Evolutionary conservation across 352 stramenopile genomes (phyloP), one percentile per base, ranked within the genome.

Genomic region (Aphanomyces cochlioides): DNA sequence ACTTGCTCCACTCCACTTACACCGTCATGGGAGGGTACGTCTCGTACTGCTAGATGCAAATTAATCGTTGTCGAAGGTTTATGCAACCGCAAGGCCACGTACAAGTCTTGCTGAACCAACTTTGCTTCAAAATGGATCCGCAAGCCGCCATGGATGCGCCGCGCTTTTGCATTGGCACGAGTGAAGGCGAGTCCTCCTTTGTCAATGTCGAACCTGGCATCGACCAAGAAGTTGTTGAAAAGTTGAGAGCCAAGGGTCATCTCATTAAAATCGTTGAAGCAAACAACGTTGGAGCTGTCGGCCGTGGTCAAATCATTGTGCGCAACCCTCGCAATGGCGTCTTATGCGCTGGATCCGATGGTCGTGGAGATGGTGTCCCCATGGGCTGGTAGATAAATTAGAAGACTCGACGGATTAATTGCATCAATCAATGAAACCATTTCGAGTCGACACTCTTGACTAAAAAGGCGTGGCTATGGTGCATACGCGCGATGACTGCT

Each of bases 61-160:
- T 17, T 43, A 28, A 28, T 28, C 28, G 28, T 28, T 28, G 0
- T 28, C 28, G 90, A 41, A 87, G 85, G 47, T 98, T 98, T 77
- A 98, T 98, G 95, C 96, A 99, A 79, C 96, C 96, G 1, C 96
- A 98, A 75, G 96, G 96, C 39, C 96, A 99, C 78, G 79, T 99
- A 15, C 95, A 98, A 76, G 75, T 98, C 47, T 82, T 98, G 21
- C 90, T 93, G 50, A 90, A 96, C 73, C 81, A 98, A 74, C 73
- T 98, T 19, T 58, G 84, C 43, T 80, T 90, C 48, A 74, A 77
- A 0, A 78, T 97, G 69, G 85, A 96, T 73, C 82, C 91, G 8
- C 91, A 98, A 73, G 89, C 90, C 47, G 86, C 96, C 3, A 84
- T 99, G 56, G 96, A 99, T 75, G 78, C 84, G 56, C 89, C 93